A percentile compares a stretch with the other conserved stretches of the same genome.
phyloP scores from a whole-genome alignment of 306 rosid genomes.

The Oxytropis ochrocephala region DNA sequence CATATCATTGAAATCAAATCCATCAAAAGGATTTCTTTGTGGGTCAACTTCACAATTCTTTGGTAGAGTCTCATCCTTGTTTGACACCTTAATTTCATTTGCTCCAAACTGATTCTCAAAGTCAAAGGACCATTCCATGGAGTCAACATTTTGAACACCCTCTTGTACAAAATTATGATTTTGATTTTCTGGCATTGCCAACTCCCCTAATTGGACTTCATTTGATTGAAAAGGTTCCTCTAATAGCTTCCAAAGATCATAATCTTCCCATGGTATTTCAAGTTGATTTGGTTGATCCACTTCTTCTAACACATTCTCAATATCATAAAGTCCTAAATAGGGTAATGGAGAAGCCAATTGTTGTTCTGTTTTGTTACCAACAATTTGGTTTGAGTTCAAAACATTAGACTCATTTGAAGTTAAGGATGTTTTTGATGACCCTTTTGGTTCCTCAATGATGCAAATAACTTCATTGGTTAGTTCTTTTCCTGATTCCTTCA shows the following conservation, averaged over 20 bases:
- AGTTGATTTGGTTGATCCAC: conserved; percentile 28
- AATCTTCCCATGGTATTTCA: conserved; percentile 49
- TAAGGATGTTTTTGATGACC: conserved; percentile 17
- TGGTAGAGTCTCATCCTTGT: conserved; percentile 8
- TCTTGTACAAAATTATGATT: too few species aligned
- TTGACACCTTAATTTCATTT: conserved; percentile 25
- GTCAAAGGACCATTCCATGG: conserved; percentile 40
- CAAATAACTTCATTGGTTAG: conserved; percentile 12
- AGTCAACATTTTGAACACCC: conserved; percentile 19
- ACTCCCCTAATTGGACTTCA: conserved; percentile 19
- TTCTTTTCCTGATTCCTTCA: conserved; percentile 17
- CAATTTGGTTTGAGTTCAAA: conserved; percentile 29
- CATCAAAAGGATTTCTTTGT: conserved; percentile 13
- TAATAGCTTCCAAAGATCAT: conserved; percentile 61
- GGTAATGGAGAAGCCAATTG: conserved; percentile 24
- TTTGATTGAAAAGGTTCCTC: conserved; percentile 30
- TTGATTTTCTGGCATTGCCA: too few species aligned
- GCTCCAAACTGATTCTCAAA: conserved; percentile 60
- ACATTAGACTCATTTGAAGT: conserved; percentile 39
- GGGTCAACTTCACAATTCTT: conserved; percentile 21
- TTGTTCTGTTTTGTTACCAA: conserved; percentile 17
- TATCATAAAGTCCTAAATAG: conserved; percentile 26
- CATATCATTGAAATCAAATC: conserved; percentile 22
- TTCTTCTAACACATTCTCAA: conserved; percentile 17
- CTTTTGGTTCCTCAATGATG: conserved; percentile 23